A percentile compares a stretch with the other conserved stretches of the same genome.
phyloP scores from a whole-genome alignment of 129 eudicot genomes.

The Centrapalus pauciflorus region DNA sequence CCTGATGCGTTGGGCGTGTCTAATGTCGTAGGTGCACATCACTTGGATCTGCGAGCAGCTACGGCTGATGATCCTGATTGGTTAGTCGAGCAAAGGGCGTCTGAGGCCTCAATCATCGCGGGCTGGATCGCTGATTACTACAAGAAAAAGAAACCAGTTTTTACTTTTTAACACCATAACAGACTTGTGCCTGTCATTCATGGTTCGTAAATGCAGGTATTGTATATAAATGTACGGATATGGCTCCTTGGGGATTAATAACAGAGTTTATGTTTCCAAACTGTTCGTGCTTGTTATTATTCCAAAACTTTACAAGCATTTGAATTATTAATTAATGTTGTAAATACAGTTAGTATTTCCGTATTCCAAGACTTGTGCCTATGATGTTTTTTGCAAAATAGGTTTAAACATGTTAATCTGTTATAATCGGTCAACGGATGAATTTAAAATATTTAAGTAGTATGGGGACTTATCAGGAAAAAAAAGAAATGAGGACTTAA shows the following conservation, averaged over 20 bases:
- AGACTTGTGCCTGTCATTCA: too few relatives aligned
- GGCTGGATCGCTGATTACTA: slow-evolving; percentile 63
- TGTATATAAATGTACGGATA: not conserved
- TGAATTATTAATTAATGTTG: too few relatives aligned
- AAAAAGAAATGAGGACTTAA: too few relatives aligned
- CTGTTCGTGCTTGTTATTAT: too few relatives aligned
- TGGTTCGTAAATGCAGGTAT: not conserved
- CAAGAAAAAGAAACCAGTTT: slow-evolving; percentile 23
- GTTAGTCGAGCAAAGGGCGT: slow-evolving; percentile 72
- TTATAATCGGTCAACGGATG: too few relatives aligned
- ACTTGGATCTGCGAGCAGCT: slow-evolving; percentile 77
- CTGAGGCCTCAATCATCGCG: slow-evolving; percentile 51
- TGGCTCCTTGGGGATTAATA: not conserved
- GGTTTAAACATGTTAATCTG: too few relatives aligned
- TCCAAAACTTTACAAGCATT: not conserved
- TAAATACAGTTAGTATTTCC: too few relatives aligned
- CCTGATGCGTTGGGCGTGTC: not conserved
- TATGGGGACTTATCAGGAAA: too few relatives aligned
- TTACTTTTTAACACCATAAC: slow-evolving; percentile 34
- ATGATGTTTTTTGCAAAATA: too few relatives aligned
- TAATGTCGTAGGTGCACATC: slow-evolving; percentile 99
- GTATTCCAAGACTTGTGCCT: too few relatives aligned
- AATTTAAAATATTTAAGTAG: too few relatives aligned
- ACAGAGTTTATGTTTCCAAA: not conserved
- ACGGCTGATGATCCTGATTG: slow-evolving; percentile 79